These are phyloP conservation scores for Rhodotorula sp. DNA, from an alignment of 1,284 basidiomycete species.

Conservation along the genomic window DNA sequence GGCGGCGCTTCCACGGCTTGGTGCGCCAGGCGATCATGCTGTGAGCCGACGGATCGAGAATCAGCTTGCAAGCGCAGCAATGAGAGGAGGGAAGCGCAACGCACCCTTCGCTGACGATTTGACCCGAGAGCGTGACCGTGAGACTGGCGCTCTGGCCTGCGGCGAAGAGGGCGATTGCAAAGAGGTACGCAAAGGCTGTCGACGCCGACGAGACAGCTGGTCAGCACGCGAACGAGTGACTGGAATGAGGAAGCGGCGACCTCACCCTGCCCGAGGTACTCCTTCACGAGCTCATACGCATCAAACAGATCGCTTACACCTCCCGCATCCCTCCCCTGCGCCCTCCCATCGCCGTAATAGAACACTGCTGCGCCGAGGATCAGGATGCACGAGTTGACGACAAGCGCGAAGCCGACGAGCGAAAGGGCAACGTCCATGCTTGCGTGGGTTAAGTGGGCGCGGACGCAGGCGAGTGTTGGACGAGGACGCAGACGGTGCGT, in stretches of 20 bases:
- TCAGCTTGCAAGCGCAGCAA: too few species aligned
- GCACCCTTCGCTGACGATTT: constrained; percentile 83
- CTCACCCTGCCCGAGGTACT: constrained; percentile 66
- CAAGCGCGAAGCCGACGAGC: constrained; percentile 75
- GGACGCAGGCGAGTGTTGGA: constrained; percentile 60
- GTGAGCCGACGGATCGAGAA: background rate
- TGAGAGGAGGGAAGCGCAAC: background rate
- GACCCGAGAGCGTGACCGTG: constrained; percentile 86
- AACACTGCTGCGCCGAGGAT: constrained; percentile 66
- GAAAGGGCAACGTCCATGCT: constrained; percentile 56
- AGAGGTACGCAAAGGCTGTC: constrained; percentile 71
- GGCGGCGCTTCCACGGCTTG: constrained; percentile 59
- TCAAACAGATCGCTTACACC: constrained; percentile 64
- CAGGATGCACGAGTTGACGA: constrained; percentile 67
- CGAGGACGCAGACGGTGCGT: background rate
- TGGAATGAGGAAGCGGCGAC: background rate
- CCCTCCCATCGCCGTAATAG: constrained; percentile 56
- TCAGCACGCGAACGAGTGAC: background rate
- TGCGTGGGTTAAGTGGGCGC: constrained; percentile 73
- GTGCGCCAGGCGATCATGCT: constrained; percentile 75
- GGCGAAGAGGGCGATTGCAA: constrained; percentile 79
- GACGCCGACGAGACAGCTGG: background rate
- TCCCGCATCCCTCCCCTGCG: constrained; percentile 2
- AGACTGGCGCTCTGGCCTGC: constrained; percentile 90
- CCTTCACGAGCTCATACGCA: constrained; percentile 69